These are phyloP conservation scores for Zasmidium citrigriseum DNA, from an alignment of 2,329 filamentous ascomycete species.

Conservation along the genomic window DNA sequence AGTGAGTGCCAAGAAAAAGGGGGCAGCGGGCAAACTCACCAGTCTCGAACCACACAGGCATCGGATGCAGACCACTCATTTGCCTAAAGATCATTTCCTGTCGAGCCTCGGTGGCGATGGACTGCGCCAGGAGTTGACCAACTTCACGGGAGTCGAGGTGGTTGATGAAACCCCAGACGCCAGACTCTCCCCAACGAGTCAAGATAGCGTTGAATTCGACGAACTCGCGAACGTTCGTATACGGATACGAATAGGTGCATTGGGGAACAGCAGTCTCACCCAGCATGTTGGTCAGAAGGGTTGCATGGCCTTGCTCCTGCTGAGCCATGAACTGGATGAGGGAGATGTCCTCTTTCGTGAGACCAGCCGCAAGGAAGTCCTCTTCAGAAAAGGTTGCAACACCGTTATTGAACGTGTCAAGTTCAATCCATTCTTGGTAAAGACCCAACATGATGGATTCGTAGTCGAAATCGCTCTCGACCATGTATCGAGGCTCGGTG, in stretches of 20 bases:
- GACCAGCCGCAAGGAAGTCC: conserved; percentile 69
- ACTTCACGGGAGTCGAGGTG: conserved; percentile 77
- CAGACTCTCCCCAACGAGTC: conserved; percentile 77
- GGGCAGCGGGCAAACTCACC: no score
- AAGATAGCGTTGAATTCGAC: conserved; percentile 84
- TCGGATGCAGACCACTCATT: conserved; percentile 75
- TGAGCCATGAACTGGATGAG: conserved; percentile 76
- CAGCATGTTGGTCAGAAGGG: conserved; percentile 75
- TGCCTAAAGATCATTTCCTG: conserved; percentile 86
- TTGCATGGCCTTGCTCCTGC: conserved; percentile 77
- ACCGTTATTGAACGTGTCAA: conserved; percentile 79
- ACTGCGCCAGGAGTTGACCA: conserved; percentile 71
- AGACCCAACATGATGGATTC: conserved; percentile 73
- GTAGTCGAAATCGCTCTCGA: conserved; percentile 81
- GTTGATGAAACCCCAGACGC: conserved; percentile 77
- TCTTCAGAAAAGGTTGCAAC: conserved; percentile 67
- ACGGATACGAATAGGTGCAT: conserved; percentile 82
- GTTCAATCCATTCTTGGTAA: conserved; percentile 83
- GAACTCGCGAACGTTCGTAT: conserved; percentile 71
- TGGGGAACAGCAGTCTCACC: conserved; percentile 69
- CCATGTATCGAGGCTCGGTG: conserved; percentile 72
- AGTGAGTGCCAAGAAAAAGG: no score
- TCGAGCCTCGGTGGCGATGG: conserved; percentile 75
- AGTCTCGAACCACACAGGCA: conserved; percentile 79
- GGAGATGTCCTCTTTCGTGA: conserved; percentile 68